These are phyloP conservation scores for Eremochloa ophiuroides DNA, from an alignment of 176 grass and related monocot genomes.

Conservation along the genomic window DNA sequence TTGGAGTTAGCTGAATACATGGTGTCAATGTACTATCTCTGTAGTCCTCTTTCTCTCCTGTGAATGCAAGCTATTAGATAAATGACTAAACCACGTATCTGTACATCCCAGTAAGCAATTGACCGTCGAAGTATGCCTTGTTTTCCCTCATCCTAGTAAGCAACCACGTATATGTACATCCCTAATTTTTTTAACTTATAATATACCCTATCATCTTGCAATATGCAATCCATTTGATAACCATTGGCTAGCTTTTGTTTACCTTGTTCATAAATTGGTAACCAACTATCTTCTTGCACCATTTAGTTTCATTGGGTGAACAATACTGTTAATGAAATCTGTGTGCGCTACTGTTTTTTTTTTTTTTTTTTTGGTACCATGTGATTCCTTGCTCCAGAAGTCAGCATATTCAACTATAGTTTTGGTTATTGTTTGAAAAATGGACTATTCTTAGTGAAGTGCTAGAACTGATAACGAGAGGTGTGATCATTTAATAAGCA, in stretches of 20 bases:
- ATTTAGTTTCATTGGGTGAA: neutral
- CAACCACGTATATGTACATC: too few species aligned
- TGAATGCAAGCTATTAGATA: too few species aligned
- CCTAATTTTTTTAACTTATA: neutral
- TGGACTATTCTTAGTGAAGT: neutral
- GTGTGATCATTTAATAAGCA: conserved; percentile 21
- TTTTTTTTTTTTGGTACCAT: neutral
- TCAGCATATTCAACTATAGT: neutral
- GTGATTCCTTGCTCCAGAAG: neutral
- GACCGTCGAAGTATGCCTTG: too few species aligned
- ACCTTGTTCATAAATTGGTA: conserved; percentile 7
- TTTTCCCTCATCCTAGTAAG: too few species aligned
- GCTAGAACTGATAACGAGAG: conserved; percentile 21
- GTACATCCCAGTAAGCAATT: too few species aligned
- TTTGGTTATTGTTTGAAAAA: conserved; percentile 7
- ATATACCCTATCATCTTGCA: neutral
- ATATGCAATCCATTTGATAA: neutral
- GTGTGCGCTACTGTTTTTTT: neutral
- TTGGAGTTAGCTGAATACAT: too few species aligned
- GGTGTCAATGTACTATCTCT: too few species aligned
- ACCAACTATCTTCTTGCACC: neutral
- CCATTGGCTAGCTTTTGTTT: neutral
- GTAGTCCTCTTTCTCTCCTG: too few species aligned
- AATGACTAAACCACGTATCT: too few species aligned
- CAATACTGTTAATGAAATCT: neutral